Evolutionary conservation across 345 rosid species (phyloP), one percentile per base, ranked within the genome.

Genomic region (Moricandia arvensis): DNA sequence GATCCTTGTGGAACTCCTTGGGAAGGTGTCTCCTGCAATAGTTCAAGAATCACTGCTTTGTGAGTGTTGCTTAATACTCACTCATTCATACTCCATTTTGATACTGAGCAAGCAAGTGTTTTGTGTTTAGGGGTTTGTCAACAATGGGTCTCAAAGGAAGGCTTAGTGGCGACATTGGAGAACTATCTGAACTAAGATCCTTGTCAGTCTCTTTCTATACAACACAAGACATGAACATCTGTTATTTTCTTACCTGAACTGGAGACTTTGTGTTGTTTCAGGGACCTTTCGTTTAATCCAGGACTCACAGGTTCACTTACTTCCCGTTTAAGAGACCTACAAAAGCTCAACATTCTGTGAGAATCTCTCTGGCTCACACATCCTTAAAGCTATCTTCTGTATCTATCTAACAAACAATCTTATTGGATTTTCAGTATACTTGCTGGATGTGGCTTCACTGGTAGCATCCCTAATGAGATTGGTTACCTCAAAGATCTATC

Each of bases 81-180:
- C 13, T 33, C 55, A 16, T 35, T 57, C 59, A 30, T 59, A 33
- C 72, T 71, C 51, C 34, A 24, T 59, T 24, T 34, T 29, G 5
- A 34, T 72, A 9, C 30, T 59, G 17, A 67, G 63, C 59, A 76
- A 69, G 60, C 13, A 55, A 58, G 7, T 3, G 0, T 26, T 41
- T 57, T 49, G 27, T 72, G 16, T 74, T 59, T 82, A 95, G 99
- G 86, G 88, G 97, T 33, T 72, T 95, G 51, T 95, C 96, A 63
- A 86, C 97, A 55, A 85, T 92, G 93, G 86, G 89, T 60, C 87
- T 95, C 29, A 78, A 79, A 71, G 99, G 99, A 76, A 82, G 85
- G 80, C 86, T 95, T 67, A 87, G 85, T 74, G 97, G 97, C 21
- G 99, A 95, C 83, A 90, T 95, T 73, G 99, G 99, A 43, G 96